phyloP scores from a whole-genome alignment of 768 basidiomycete genomes.

The Saitozyma sp. region DNA sequence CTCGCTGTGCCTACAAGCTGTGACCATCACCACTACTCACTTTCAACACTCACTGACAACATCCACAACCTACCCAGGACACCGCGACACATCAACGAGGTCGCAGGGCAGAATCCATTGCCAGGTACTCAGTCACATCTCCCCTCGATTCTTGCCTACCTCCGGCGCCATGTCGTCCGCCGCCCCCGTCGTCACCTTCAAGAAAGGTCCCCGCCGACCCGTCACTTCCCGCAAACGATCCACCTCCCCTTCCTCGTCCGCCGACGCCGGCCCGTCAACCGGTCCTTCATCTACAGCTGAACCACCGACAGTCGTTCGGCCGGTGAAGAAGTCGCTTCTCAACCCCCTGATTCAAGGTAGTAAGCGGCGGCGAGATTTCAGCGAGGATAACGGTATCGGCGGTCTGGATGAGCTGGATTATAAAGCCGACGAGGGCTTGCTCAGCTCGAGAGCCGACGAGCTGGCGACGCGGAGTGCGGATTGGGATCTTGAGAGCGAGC shows the following conservation, averaged over 20 bases:
- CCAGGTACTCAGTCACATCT: not conserved
- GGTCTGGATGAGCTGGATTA: constrained; percentile 59
- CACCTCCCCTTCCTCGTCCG: constrained; percentile 57
- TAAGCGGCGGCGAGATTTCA: constrained; percentile 62
- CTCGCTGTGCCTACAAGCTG: not conserved
- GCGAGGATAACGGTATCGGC: constrained; percentile 56
- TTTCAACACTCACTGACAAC: not conserved
- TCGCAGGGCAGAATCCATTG: not conserved
- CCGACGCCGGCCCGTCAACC: constrained; percentile 13
- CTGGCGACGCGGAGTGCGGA: constrained; percentile 67
- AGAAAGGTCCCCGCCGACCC: constrained; percentile 81
- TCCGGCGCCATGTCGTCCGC: constrained; percentile 16
- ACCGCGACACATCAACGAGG: not conserved
- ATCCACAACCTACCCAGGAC: not conserved
- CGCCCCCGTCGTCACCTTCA: constrained; percentile 68
- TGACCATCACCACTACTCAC: not conserved
- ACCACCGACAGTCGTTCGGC: constrained; percentile 63
- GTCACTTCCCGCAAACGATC: constrained; percentile 75
- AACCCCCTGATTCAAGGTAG: constrained; percentile 79
- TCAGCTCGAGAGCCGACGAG: constrained; percentile 62
- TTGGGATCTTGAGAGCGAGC: constrained; percentile 75
- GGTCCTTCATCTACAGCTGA: constrained; percentile 15
- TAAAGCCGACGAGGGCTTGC: constrained; percentile 55
- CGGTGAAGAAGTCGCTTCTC: constrained; percentile 65
- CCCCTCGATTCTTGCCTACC: not conserved